Evolutionary conservation across 2,329 filamentous ascomycete species (phyloP), one percentile per base, ranked within the genome.

Genomic region (Venturia aucupariae): DNA sequence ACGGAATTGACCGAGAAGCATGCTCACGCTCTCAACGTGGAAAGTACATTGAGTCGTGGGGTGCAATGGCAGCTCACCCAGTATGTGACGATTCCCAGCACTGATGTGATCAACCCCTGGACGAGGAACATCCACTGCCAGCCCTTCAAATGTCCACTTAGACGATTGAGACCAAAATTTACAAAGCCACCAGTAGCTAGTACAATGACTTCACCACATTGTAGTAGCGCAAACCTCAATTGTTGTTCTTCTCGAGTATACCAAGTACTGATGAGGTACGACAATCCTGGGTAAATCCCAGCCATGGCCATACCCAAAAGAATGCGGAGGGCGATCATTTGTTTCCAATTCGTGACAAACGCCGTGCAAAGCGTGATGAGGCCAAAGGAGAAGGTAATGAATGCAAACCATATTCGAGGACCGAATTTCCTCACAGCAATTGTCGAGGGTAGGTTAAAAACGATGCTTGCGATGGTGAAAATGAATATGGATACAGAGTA

Each of bases 401-500:
- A 71, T 0, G 82, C 75, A 70, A 89, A 87, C 81, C 84, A 87
- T 61, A 82, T 71, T 17, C 87, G 79, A 0, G 87, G 88, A 0
- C 87, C 86, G 60, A 88, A 78, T 0, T 83, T 80, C 59, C 87
- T 80, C 35, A 89, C 84, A 0, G 85, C 83, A 55, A 90, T 80
- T 0, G 87, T 90, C 1, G 84, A 85, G 0, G 87, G 87, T 8
- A 90, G 76, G 71, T 90, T 87, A 70, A 88, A 89, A 11, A 81
- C 80, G 48, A 90, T 86, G 69, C 82, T 85, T 5, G 86, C 80
- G 64, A 90, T 81, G 11, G 87, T 89, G 74, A 90, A 89, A 71
- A 90, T 88, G 75, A 90, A 87, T 65, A 90, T 90, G 27, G 85
- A 82, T 4, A 90, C 82, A 1, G 85, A 87, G 68, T 87, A 90